These are phyloP conservation scores for Xylaria digitata DNA, from an alignment of 2,329 filamentous ascomycete species.

Conservation along the genomic window DNA sequence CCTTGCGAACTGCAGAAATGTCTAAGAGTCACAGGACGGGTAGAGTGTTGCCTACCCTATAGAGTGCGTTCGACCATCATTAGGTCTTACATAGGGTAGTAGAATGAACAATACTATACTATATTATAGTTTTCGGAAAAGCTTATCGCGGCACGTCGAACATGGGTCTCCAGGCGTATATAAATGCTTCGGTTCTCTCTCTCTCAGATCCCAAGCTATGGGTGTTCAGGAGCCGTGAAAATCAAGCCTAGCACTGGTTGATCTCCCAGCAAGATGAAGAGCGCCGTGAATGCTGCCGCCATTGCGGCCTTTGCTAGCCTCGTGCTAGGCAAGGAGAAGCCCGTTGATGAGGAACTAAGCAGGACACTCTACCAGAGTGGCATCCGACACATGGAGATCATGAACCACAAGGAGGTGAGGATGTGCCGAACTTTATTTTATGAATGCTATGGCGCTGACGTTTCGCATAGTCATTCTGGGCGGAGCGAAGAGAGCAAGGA, in stretches of 20 bases:
- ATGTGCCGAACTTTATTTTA: neutral
- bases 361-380: constrained; percentile 50
- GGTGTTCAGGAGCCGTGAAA: constrained; percentile 30
- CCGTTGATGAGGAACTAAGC: constrained; percentile 46
- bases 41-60: neutral
- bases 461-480: constrained; percentile 47
- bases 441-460: constrained; percentile 23
- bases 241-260: constrained; percentile 28
- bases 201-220: neutral
- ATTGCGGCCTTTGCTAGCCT: constrained; percentile 45
- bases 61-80: neutral
- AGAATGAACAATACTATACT: neutral
- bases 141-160: constrained; percentile 36
- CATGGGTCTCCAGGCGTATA: constrained; percentile 11
- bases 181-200: constrained; percentile 23
- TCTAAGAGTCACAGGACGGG: neutral
- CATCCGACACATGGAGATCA: constrained; percentile 49
- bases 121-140: neutral
- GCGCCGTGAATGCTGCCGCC: constrained; percentile 43
- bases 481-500: constrained; percentile 45
- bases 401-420: constrained; percentile 48
- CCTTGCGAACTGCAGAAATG: neutral
- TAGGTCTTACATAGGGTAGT: neutral
- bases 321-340: constrained; percentile 49
- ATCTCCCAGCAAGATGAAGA: constrained; percentile 46